Evolutionary conservation across 164 flowering plant genomes (phyloP).

Genomic region (Tetrastigma voinierianum): DNA sequence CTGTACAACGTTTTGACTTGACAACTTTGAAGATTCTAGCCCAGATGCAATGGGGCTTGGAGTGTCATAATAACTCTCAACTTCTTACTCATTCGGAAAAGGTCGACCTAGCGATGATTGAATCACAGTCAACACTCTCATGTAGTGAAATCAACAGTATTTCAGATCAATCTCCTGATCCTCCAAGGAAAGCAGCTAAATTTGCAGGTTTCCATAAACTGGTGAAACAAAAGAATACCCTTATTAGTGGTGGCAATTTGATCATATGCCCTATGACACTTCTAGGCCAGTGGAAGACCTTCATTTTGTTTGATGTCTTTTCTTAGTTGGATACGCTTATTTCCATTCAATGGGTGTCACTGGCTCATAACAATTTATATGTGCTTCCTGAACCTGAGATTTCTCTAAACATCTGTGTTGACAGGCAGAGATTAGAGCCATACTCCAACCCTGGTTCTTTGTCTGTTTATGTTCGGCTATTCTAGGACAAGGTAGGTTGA

Average conservation of each 20-base stretch:
- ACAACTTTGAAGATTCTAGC: constrained; percentile 80
- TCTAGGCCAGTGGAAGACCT: constrained; percentile 97
- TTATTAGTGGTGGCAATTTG: constrained; percentile 69
- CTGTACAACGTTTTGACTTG: constrained; percentile 17
- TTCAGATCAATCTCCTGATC: constrained; percentile 37
- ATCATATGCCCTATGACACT: constrained; percentile 96
- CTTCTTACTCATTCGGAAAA: constrained; percentile 64
- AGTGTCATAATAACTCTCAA: constrained; percentile 89
- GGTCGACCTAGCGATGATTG: constrained; percentile 38
- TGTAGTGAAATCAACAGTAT: constrained; percentile 25
- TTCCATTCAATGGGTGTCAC: background rate
- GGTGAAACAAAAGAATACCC: constrained; percentile 40
- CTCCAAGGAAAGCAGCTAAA: constrained; percentile 36
- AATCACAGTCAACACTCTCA: constrained; percentile 25
- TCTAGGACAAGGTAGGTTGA: constrained; percentile 90
- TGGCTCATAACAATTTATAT: background rate
- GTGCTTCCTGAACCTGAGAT: background rate
- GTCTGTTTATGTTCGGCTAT: constrained; percentile 80
- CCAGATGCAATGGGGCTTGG: constrained; percentile 99
- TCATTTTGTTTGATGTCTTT: constrained; percentile 1
- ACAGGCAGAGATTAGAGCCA: constrained; percentile 96
- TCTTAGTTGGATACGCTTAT: no score
- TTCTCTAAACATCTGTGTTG: constrained; percentile 9
- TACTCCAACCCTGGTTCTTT: constrained; percentile 67
- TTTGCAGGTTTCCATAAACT: constrained; percentile 59